A percentile compares a stretch with the other conserved stretches of the same genome.
Evolutionary conservation across 1,139 yeast genomes (phyloP).

Genomic region (Schizosaccharomyces versatilis): DNA sequence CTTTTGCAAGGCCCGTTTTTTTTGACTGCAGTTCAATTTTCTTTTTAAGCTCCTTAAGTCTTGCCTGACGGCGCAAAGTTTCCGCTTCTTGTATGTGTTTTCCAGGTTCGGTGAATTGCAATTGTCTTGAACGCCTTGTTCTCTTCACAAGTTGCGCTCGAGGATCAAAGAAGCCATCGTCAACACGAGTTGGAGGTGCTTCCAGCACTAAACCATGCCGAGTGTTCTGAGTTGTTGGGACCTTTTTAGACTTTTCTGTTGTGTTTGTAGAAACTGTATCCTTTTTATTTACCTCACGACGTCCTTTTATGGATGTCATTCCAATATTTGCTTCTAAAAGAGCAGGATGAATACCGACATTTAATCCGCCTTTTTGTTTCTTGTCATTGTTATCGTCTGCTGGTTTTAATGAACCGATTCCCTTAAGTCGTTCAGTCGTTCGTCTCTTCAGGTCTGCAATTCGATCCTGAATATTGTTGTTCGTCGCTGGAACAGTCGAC

Average conservation of each 20-base stretch:
- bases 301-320: slow-evolving; percentile 7
- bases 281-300: slow-evolving; percentile 1
- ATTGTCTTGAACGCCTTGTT: slow-evolving; percentile 20
- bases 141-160: slow-evolving; percentile 12
- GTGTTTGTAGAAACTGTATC: neutral
- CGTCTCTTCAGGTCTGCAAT: slow-evolving; percentile 11
- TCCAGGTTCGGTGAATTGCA: slow-evolving; percentile 37
- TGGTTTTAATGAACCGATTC: neutral
- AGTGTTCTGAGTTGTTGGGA: slow-evolving; percentile 3
- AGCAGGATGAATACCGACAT: slow-evolving; percentile 15
- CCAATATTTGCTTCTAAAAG: slow-evolving; percentile 10
- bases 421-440: slow-evolving; percentile 5
- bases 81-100: slow-evolving; percentile 38
- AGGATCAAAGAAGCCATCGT: slow-evolving; percentile 42
- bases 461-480: slow-evolving; percentile 7
- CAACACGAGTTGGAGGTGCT: slow-evolving; percentile 11
- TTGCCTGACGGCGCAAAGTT: slow-evolving; percentile 25
- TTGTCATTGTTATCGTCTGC: slow-evolving; percentile 8
- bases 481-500: slow-evolving; percentile 1
- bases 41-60: slow-evolving; percentile 20
- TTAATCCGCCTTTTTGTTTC: slow-evolving; percentile 14
- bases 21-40: slow-evolving; percentile 15
- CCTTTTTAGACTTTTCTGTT: neutral
- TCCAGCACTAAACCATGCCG: slow-evolving; percentile 10
- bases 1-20: slow-evolving; percentile 14